phyloP scores from a whole-genome alignment of 2,329 filamentous ascomycete species.

The Aspergillus sp. region DNA sequence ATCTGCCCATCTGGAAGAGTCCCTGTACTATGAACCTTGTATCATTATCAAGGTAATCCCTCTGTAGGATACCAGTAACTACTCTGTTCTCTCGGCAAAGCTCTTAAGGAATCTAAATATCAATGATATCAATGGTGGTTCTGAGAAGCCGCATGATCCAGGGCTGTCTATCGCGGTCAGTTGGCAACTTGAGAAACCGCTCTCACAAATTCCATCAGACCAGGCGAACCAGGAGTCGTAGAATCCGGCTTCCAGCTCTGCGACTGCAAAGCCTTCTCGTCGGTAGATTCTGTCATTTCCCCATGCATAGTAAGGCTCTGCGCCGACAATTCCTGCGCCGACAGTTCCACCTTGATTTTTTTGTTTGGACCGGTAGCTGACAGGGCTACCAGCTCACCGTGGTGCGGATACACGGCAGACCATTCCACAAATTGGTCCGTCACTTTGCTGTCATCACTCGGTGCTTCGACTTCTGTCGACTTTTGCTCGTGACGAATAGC shows the following conservation, averaged over 20 bases:
- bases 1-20: no score
- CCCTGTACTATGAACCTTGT: no score
- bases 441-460: background rate
- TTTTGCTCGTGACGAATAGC: slow-evolving; percentile 23
- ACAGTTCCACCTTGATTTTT: slow-evolving; percentile 33
- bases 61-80: no score
- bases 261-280: slow-evolving; percentile 11
- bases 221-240: slow-evolving; percentile 3
- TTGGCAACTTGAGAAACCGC: slow-evolving; percentile 11
- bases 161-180: no score
- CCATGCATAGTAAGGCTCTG: slow-evolving; percentile 18
- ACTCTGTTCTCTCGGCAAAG: no score
- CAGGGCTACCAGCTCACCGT: slow-evolving; percentile 32
- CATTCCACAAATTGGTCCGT: slow-evolving; percentile 15
- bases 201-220: slow-evolving; percentile 28
- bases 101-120: no score
- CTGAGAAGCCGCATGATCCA: no score
- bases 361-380: slow-evolving; percentile 21
- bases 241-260: slow-evolving; percentile 24
- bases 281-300: slow-evolving; percentile 11
- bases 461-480: background rate
- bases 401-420: slow-evolving; percentile 33
- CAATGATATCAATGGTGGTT: no score
- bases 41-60: no score
- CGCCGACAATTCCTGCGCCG: slow-evolving; percentile 25